Evolutionary conservation across 805 yeast species (phyloP).

Genomic region (Priceomyces haplophilus): DNA sequence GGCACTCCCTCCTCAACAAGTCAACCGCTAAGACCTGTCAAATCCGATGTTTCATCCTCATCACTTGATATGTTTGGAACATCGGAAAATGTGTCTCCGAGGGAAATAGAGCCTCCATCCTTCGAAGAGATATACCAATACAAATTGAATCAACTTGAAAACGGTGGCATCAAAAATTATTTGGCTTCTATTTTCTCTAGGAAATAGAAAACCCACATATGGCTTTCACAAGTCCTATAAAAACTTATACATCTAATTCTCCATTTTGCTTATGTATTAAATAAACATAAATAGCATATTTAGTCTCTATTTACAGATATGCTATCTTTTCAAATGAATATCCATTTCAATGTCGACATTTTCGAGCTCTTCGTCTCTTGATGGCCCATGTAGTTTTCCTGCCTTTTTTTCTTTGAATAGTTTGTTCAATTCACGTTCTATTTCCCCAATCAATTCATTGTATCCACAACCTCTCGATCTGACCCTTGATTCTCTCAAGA

Average conservation of each 20-base stretch:
- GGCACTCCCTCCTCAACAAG: constrained; percentile 22
- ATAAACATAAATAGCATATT: neutral
- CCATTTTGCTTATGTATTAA: neutral
- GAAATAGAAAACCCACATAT: too few species aligned
- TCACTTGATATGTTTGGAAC: constrained; percentile 18
- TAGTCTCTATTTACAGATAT: neutral
- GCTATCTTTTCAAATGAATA: constrained; percentile 18
- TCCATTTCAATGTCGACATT: constrained; percentile 23
- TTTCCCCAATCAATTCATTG: constrained; percentile 56
- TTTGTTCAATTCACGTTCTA: constrained; percentile 64
- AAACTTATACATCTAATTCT: neutral
- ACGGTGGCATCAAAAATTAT: neutral
- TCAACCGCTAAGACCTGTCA: constrained; percentile 17
- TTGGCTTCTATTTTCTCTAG: constrained; percentile 1
- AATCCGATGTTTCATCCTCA: constrained; percentile 20
- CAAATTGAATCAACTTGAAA: constrained; percentile 19
- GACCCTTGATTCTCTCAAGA: constrained; percentile 64
- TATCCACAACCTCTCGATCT: constrained; percentile 68
- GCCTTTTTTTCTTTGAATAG: constrained; percentile 36
- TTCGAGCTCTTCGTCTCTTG: constrained; percentile 4
- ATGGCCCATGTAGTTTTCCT: constrained; percentile 7
- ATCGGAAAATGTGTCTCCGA: constrained; percentile 20
- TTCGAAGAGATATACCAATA: constrained; percentile 25
- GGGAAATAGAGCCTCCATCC: constrained; percentile 36
- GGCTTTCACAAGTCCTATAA: too few species aligned